Evolutionary conservation across 495 filamentous ascomycete species (phyloP), one percentile per base, ranked within the genome.

Genomic region (Penicillium roqueforti): DNA sequence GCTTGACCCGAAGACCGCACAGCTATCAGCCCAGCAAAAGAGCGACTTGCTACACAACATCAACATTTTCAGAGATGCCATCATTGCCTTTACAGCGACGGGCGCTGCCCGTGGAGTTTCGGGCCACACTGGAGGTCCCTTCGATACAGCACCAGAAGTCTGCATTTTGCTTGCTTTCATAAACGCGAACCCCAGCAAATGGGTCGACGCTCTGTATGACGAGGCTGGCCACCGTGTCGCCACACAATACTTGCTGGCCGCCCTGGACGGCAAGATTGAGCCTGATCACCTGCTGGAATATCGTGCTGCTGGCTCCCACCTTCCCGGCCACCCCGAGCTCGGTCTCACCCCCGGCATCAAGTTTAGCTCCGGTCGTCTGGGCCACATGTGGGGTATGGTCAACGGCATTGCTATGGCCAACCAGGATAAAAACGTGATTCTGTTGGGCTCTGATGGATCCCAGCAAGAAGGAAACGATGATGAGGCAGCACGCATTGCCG

Each of bases 381-480:
- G 70, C 16, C 70, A 73, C 53, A 73, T 73, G 70, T 73, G 70
- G 70, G 65, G 56, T 9, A 66, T 73, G 67, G 68, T 68, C 29
- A 73, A 73, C 38, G 70, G 70, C 32, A 66, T 73, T 13, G 55
- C 68, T 10, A 70, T 73, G 70, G 67, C 67, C 32, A 65, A 73
- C 59, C 49, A 56, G 52, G 63, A 66, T 29, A 72, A 73, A 58
- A 65, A 61, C 22, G 57, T 73, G 3, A 31, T 73, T 9, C 20
- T 73, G 58, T 52, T 73, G 23, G 70, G 70, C 46, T 73, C 70
- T 0, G 70, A 73, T 38, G 70, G 70, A 20, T 73, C 70, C 25
- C 70, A 73, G 56, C 68, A 72, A 45, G 70, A 73, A 58, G 70
- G 70, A n/a, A 73, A 73, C 40, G 70, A 73, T 32, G 70, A 68